phyloP scores from a whole-genome alignment of 345 rosid species.

The Eucalyptus camaldulensis region DNA sequence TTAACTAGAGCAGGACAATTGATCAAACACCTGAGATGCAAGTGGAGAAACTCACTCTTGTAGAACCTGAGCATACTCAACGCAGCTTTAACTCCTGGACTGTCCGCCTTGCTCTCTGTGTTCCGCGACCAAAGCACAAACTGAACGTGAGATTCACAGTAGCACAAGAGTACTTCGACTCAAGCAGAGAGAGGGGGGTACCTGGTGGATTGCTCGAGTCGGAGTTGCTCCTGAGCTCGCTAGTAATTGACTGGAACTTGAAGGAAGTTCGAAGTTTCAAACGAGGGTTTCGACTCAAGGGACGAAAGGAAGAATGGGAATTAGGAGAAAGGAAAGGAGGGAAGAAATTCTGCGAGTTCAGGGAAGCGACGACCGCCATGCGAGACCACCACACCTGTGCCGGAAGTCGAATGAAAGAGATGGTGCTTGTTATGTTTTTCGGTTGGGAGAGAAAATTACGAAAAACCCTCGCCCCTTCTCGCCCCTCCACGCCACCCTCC shows the following conservation, averaged over 20 bases:
- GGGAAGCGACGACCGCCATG: constrained; percentile 35
- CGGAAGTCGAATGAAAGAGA: not conserved
- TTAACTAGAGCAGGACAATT: not conserved
- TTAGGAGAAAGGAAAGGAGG: not conserved
- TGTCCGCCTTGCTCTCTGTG: constrained; percentile 30
- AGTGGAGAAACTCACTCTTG: constrained; percentile 28
- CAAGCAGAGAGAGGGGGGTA: not conserved
- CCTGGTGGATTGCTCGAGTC: constrained; percentile 28
- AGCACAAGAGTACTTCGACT: not conserved
- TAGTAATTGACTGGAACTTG: constrained; percentile 2
- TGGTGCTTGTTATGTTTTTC: not conserved
- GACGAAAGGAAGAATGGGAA: constrained; percentile 1
- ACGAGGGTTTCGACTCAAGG: not conserved
- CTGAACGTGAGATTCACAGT: not conserved
- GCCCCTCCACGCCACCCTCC: no score
- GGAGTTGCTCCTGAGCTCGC: constrained; percentile 5
- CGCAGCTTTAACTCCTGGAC: constrained; percentile 73
- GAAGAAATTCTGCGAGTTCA: constrained; percentile 4
- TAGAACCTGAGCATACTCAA: constrained; percentile 65
- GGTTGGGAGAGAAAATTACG: not conserved
- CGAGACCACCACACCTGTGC: not conserved
- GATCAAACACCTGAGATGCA: not conserved
- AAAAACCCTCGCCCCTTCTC: not conserved
- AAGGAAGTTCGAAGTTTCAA: not conserved
- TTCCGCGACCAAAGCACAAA: not conserved